Percentiles rank a stretch among this genome's conserved stretches.
phyloP scores from a whole-genome alignment of 2,329 filamentous ascomycete species.

The Ascosphaera aggregata region DNA sequence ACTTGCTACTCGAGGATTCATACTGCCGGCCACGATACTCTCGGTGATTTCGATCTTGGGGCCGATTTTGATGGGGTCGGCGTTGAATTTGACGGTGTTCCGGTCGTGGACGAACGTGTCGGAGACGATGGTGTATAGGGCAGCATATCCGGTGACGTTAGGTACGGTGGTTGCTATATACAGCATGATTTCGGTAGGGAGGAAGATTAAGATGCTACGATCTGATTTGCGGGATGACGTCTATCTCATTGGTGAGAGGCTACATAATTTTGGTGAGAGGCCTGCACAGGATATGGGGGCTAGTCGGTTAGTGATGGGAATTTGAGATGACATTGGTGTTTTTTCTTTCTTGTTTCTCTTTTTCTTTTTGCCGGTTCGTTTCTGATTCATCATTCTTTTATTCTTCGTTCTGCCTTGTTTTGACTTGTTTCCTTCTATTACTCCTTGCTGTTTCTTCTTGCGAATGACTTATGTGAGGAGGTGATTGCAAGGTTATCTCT shows the following conservation, averaged over 20 bases:
- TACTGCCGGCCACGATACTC: slow-evolving; percentile 49
- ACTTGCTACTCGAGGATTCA: slow-evolving; percentile 63
- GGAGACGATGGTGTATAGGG: slow-evolving; percentile 6
- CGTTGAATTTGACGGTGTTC: slow-evolving; percentile 23
- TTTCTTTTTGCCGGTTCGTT: slow-evolving; percentile 1
- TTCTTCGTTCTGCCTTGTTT: not conserved
- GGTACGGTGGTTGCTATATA: slow-evolving; percentile 28
- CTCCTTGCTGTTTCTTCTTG: too few relatives aligned
- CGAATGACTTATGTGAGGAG: too few relatives aligned
- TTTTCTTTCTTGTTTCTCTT: slow-evolving; percentile 1
- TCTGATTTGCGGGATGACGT: slow-evolving; percentile 76
- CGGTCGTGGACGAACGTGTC: slow-evolving; percentile 7
- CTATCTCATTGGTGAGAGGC: slow-evolving; percentile 76
- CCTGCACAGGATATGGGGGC: slow-evolving; percentile 17
- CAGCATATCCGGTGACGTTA: slow-evolving; percentile 42
- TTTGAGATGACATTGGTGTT: slow-evolving; percentile 7
- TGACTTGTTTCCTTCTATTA: not conserved
- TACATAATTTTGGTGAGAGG: slow-evolving; percentile 76
- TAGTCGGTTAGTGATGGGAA: slow-evolving; percentile 14
- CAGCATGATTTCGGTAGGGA: not conserved
- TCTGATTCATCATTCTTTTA: slow-evolving; percentile 1
- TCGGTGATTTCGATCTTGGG: slow-evolving; percentile 36
- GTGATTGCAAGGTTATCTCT: too few relatives aligned
- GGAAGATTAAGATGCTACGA: slow-evolving; percentile 48
- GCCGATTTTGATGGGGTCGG: slow-evolving; percentile 37